Evolutionary conservation across 305 asterid genomes (phyloP), one percentile per base, ranked within the genome.

Genomic region (Caryopteris hybrid): DNA sequence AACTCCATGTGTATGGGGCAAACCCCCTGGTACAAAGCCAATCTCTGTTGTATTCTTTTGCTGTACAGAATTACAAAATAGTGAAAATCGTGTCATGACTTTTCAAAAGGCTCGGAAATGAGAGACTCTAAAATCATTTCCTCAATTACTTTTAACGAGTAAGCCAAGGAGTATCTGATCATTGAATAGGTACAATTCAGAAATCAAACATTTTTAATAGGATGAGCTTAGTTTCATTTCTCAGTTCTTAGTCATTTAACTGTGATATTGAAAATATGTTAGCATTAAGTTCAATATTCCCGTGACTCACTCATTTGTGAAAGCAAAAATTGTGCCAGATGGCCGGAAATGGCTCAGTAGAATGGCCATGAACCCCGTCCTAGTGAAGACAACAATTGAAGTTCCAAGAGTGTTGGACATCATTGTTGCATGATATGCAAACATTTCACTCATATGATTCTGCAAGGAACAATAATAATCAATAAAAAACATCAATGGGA

Each of bases 361-460:
- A 73, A 91, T 80, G 25, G 96, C 97, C 99, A 93, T 93, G 85
- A 83, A 90, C 69, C 99, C 97, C 43, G 88, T 85, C 78, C 91
- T 83, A 50, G 99, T 93, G 85, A 93, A 93, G 80, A 93, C 97
- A 29, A 91, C 96, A 11, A 81, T 87, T 47, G 99, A 91, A 71
- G 96, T 93, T 70, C 92, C 96, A 47, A 93, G 91, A n/a, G 97
- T 93, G 86, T 91, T 88, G 47, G 99, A 88, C 91, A 93, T 93
- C 95, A 87, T 87, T 10, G 96, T 93, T 53, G 96, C 96, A 87
- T 93, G 99, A 81, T 78, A 91, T 43, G 97, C 99, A 80, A 93
- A 93, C 96, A 93, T 91, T 73, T 93, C 99, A 2, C 99, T 93
- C 97, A 87, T 93, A 63, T 88, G 99, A 68, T 93, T 93, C 99